These are phyloP conservation scores for Tillandsia leiboldiana DNA, from an alignment of 176 grass and related monocot species.

Conservation along the genomic window DNA sequence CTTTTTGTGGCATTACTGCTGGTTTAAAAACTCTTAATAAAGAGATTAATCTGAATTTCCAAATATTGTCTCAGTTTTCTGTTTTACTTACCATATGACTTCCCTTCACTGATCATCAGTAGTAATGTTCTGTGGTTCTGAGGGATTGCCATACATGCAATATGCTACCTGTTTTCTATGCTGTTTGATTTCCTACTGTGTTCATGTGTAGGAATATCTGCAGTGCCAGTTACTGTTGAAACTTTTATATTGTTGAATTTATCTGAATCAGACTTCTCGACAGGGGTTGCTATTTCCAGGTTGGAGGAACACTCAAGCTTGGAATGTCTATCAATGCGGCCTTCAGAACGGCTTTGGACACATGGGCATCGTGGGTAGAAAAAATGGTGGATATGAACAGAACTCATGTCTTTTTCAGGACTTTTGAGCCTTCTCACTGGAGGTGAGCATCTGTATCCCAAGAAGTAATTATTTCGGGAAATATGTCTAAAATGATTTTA, in stretches of 20 bases:
- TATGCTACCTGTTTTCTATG: too few relatives aligned
- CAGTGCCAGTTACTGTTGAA: background rate
- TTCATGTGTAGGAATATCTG: background rate
- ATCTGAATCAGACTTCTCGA: constrained; percentile 18
- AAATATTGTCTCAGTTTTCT: background rate
- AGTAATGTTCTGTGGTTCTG: background rate
- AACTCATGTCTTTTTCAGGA: constrained; percentile 78
- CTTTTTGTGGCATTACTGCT: too few relatives aligned
- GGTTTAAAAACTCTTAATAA: too few relatives aligned
- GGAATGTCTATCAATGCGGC: constrained; percentile 77
- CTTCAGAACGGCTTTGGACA: constrained; percentile 86
- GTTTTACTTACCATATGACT: background rate
- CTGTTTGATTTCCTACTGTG: too few relatives aligned
- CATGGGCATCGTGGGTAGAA: constrained; percentile 83
- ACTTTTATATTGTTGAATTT: constrained; percentile 3
- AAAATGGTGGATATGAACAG: constrained; percentile 52
- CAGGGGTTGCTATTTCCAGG: constrained; percentile 99
- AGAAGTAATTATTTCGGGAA: background rate
- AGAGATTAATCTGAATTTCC: background rate
- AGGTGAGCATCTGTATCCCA: constrained; percentile 32
- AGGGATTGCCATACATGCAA: background rate
- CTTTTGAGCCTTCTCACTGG: constrained; percentile 96
- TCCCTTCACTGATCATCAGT: background rate
- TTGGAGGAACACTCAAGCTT: constrained; percentile 60
- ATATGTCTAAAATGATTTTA: background rate